Percentiles rank a stretch among this genome's conserved stretches.
Evolutionary conservation across 805 yeast species (phyloP).

Genomic region (Pichia membranifaciens): DNA sequence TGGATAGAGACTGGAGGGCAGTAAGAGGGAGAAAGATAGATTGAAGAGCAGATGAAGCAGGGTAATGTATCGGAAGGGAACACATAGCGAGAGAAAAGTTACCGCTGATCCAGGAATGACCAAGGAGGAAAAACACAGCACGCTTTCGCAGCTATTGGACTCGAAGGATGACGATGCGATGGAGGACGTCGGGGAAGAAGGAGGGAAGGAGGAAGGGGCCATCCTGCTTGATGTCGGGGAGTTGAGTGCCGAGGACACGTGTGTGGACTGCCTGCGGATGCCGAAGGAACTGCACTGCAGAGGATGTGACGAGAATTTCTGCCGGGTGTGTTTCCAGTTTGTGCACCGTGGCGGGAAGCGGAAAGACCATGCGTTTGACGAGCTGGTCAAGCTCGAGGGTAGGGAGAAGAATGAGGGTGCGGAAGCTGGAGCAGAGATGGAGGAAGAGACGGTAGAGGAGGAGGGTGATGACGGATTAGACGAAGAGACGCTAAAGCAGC

Average conservation of each 20-base stretch:
- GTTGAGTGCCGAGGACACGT: conserved; percentile 32
- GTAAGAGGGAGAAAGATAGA: too few relatives aligned
- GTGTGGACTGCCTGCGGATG: conserved; percentile 73
- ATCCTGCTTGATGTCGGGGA: conserved; percentile 20
- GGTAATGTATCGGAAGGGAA: too few relatives aligned
- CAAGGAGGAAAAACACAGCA: conserved; percentile 15
- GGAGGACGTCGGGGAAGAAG: conserved; percentile 5
- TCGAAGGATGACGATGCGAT: conserved; percentile 19
- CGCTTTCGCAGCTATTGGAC: conserved; percentile 25
- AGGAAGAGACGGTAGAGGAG: conserved; percentile 12
- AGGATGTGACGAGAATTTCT: conserved; percentile 61
- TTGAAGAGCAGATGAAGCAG: too few relatives aligned
- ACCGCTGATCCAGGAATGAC: not conserved
- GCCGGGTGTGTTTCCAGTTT: conserved; percentile 63
- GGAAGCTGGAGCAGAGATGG: conserved; percentile 11
- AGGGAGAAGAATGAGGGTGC: conserved; percentile 15
- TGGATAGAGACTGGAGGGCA: too few relatives aligned
- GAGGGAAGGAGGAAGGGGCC: too few relatives aligned
- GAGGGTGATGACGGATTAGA: conserved; percentile 11
- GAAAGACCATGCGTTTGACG: conserved; percentile 36
- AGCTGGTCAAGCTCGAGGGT: conserved; percentile 15
- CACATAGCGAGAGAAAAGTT: too few relatives aligned
- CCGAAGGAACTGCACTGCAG: conserved; percentile 57
- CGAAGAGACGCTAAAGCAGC: not conserved
- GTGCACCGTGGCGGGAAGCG: conserved; percentile 66